Conservation (phyloP, 1,139 yeast species). For the Dujonia santamariae region DNA sequence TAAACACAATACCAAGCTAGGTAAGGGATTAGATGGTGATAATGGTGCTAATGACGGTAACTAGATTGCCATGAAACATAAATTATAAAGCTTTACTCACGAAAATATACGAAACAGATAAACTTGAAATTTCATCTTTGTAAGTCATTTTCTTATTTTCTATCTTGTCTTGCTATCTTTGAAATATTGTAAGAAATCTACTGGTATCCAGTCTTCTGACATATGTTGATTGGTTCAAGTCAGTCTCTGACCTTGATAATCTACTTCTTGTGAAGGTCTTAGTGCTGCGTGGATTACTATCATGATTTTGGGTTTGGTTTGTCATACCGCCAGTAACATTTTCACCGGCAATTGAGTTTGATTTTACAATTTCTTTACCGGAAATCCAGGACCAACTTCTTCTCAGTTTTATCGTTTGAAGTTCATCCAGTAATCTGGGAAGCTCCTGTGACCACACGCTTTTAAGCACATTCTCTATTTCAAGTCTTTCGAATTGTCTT, state of each 20-base stretch:
- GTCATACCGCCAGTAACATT: no score
- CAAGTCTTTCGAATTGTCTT: neutral
- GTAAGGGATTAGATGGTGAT: constrained; percentile 16
- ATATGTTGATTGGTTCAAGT: no score
- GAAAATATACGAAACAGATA: neutral
- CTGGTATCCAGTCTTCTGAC: no score
- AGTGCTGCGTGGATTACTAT: no score
- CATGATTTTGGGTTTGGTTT: no score
- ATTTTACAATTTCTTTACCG: neutral
- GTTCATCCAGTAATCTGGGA: constrained; percentile 3
- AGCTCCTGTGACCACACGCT: constrained; percentile 6
- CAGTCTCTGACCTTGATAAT: no score
- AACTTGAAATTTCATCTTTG: neutral
- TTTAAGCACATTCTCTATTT: constrained; percentile 4
- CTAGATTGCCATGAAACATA: constrained; percentile 11
- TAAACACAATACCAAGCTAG: constrained; percentile 25
- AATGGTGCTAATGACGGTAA: constrained; percentile 33
- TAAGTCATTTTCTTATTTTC: neutral
- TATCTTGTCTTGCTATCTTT: no score
- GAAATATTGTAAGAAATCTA: no score
- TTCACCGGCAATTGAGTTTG: neutral
- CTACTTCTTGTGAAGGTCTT: no score
- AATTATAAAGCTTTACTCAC: neutral
- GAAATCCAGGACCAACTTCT: neutral
- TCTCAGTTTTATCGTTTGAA: neutral